phyloP scores from a whole-genome alignment of 2,329 filamentous ascomycete species.

The Xylaria sp. region DNA sequence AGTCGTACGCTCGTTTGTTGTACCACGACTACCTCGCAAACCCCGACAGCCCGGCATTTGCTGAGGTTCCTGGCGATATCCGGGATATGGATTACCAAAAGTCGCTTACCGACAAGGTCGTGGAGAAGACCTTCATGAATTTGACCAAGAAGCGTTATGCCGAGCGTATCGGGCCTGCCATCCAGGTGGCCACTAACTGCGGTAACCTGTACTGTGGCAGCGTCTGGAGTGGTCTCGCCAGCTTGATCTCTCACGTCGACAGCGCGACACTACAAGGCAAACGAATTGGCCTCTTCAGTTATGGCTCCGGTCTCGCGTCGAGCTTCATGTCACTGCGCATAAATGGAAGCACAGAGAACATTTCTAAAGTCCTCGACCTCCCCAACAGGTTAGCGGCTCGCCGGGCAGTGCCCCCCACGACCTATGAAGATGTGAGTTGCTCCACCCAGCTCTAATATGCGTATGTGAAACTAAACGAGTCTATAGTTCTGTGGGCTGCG shows the following conservation, averaged over 20 bases:
- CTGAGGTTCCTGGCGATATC: constrained; percentile 76
- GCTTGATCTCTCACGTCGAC: constrained; percentile 68
- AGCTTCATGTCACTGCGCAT: constrained; percentile 77
- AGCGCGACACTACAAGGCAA: constrained; percentile 70
- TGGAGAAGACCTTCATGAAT: constrained; percentile 87
- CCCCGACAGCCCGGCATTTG: constrained; percentile 69
- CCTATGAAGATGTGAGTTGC: constrained; percentile 72
- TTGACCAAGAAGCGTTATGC: constrained; percentile 84
- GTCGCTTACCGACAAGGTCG: constrained; percentile 78
- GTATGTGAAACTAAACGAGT: constrained; percentile 33
- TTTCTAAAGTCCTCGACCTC: constrained; percentile 72
- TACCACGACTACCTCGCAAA: constrained; percentile 85
- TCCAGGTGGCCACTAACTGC: constrained; percentile 78
- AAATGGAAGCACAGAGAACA: constrained; percentile 70
- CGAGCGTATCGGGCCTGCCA: constrained; percentile 74
- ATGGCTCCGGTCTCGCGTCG: constrained; percentile 75
- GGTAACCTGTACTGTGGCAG: constrained; percentile 73
- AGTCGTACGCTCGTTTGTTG: constrained; percentile 81
- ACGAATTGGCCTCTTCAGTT: constrained; percentile 78
- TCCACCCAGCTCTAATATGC: not conserved
- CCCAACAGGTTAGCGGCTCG: constrained; percentile 70
- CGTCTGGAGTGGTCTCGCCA: constrained; percentile 77
- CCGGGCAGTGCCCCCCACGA: constrained; percentile 69
- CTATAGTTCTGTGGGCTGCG: constrained; percentile 76
- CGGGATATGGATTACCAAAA: constrained; percentile 79